A percentile compares a stretch with the other conserved stretches of the same genome.
These are phyloP conservation scores for Ochetophila trinervis DNA, from an alignment of 306 rosid species.

Conservation along the genomic window DNA sequence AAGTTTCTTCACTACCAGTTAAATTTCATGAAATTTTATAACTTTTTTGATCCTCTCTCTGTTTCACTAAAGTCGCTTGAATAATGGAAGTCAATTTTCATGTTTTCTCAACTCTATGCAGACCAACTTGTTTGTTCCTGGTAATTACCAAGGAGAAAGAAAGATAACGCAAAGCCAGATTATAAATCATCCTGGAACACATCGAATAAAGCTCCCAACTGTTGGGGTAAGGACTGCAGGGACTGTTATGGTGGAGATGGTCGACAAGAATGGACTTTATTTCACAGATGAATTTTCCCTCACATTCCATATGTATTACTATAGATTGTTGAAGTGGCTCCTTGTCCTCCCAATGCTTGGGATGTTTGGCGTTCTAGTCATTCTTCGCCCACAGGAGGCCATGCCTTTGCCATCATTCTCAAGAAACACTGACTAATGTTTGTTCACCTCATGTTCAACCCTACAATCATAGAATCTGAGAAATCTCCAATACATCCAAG, in stretches of 20 bases:
- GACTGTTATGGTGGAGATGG: constrained; percentile 94
- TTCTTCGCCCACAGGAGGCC: constrained; percentile 87
- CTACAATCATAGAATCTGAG: neutral
- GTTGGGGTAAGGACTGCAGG: constrained; percentile 85
- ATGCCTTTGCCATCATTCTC: constrained; percentile 93
- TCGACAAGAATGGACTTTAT: constrained; percentile 86
- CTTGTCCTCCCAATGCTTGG: constrained; percentile 94
- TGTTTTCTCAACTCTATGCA: constrained; percentile 38
- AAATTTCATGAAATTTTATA: neutral
- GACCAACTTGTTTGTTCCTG: constrained; percentile 90
- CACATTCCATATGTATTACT: constrained; percentile 96
- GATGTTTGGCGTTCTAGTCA: constrained; percentile 84
- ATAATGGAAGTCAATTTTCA: constrained; percentile 3
- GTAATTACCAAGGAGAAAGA: constrained; percentile 98
- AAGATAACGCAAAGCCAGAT: constrained; percentile 62
- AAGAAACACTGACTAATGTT: constrained; percentile 64
- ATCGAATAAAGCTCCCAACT: constrained; percentile 80
- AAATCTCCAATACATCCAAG: neutral
- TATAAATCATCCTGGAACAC: constrained; percentile 61
- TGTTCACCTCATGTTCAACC: constrained; percentile 18
- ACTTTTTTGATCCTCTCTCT: neutral
- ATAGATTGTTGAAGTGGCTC: constrained; percentile 91
- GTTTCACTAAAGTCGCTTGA: constrained; percentile 4
- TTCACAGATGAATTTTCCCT: constrained; percentile 92
- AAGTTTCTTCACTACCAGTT: constrained; percentile 18